Base-by-base conservation (phyloP, 768 basidiomycete species). In the Sistotremastrum niveocremeum region DNA sequence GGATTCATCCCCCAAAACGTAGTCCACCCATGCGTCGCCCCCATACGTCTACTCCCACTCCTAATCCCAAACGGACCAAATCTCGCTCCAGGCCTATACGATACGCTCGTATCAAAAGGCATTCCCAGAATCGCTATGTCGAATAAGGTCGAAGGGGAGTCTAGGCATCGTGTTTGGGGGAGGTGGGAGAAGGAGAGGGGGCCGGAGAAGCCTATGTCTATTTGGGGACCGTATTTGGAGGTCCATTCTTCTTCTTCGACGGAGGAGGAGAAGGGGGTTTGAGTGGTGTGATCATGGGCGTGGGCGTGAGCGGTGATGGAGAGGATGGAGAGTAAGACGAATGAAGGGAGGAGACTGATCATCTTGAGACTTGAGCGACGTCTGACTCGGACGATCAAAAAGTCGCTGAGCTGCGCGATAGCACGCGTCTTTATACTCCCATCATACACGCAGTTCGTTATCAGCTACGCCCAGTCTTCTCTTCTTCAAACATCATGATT, bases 121-220 rank as follows among this genome's bases (percentile, higher is more conserved):
- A 84, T 76, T 6, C 84, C 88, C 4, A 93, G 62, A 35, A 93
- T 59, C 1, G 84, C 87, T 45, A 93, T 77, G 60, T 91, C 84
- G 54, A 83, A 83, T 3, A 54, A 52, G 9, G 62, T 56, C 10
- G 54, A 56, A 42, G 68, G 66, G 51, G 81, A 68, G 50, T 84
- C 78, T 36, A 89, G 66, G 57, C 86, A 89, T 35, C 73, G 73
- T 6, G 66, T 53, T 57, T 86, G 88, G 2, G 84, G 79, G 9
- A 87, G 65, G 55, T 88, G 88, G 12, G 87, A 83, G 65, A 93
- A 94, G 0, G 84, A 71, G 10, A 84, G 68, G 32, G 86, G 81
- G 0, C 90, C 89, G 5, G 82, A 77, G 66, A 86, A 93, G 4
- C 70, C 61, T 37, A 80, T 76, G 62, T 91, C 86, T 12, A 71